phyloP scores from a whole-genome alignment of 495 filamentous ascomycete genomes.

The Aspergillus saccharolyticus region DNA sequence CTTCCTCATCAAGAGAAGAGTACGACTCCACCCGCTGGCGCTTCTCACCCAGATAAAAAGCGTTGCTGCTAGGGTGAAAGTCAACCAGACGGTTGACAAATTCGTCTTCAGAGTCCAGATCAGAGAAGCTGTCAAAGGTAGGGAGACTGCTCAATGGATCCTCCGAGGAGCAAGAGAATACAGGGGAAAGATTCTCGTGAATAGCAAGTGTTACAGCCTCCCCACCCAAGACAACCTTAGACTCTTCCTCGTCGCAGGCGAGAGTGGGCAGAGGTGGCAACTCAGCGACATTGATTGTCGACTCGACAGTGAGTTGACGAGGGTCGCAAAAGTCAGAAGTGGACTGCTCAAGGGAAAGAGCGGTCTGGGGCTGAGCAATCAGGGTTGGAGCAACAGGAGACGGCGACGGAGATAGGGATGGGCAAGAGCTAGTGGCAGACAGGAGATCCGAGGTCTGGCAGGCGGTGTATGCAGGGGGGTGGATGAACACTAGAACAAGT shows the following conservation, averaged over 20 bases:
- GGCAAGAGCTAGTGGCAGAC: constrained; percentile 62
- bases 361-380: constrained; percentile 57
- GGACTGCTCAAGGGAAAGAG: constrained; percentile 35
- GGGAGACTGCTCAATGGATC: constrained; percentile 59
- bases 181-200: constrained; percentile 43
- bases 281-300: constrained; percentile 53
- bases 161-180: constrained; percentile 44
- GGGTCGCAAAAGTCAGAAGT: constrained; percentile 81
- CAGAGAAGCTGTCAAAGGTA: constrained; percentile 78
- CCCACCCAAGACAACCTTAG: constrained; percentile 65
- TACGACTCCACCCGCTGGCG: constrained; percentile 67
- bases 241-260: constrained; percentile 68
- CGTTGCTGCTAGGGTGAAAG: constrained; percentile 54
- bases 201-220: constrained; percentile 54
- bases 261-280: constrained; percentile 67
- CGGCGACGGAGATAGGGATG: constrained; percentile 76
- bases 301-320: constrained; percentile 78
- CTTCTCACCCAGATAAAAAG: constrained; percentile 66
- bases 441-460: constrained; percentile 67
- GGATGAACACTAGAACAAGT: constrained; percentile 65
- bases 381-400: constrained; percentile 61
- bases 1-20: constrained; percentile 65
- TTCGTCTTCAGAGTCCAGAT: constrained; percentile 90
- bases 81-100: constrained; percentile 73
- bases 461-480: constrained; percentile 62